These are phyloP conservation scores for Mimosa pudica DNA, from an alignment of 306 rosid species.

Conservation along the genomic window DNA sequence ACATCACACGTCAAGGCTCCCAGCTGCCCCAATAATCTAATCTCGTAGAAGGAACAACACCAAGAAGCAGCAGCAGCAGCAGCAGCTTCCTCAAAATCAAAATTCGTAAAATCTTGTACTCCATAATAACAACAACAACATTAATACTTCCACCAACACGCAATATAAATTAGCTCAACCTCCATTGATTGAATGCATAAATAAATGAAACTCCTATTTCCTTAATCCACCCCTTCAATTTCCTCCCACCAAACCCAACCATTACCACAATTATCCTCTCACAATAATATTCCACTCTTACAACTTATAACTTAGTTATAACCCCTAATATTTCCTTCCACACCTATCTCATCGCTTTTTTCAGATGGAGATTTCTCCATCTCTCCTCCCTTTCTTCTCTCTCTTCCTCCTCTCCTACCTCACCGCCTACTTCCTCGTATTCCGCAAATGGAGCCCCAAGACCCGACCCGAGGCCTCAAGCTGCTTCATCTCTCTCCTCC, in stretches of 20 bases:
- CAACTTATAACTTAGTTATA: too few relatives aligned
- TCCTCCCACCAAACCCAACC: background rate
- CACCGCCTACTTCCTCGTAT: slow-evolving; percentile 58
- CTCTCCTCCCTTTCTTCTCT: slow-evolving; percentile 51
- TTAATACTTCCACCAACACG: background rate
- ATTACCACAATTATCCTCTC: background rate
- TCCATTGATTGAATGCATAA: background rate
- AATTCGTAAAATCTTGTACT: background rate
- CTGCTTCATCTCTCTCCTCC: slow-evolving; percentile 74
- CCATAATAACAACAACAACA: background rate
- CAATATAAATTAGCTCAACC: background rate
- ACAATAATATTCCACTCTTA: background rate
- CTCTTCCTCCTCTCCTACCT: slow-evolving; percentile 57
- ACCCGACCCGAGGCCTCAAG: slow-evolving; percentile 83
- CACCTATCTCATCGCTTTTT: background rate
- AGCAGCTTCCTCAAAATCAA: background rate
- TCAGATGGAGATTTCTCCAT: background rate
- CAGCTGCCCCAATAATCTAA: background rate
- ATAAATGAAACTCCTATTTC: background rate
- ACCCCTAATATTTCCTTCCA: background rate
- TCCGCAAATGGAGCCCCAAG: slow-evolving; percentile 70
- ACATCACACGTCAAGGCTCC: background rate
- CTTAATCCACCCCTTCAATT: background rate
- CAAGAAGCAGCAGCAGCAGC: background rate
- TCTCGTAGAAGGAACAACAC: background rate